Base-by-base conservation (phyloP, 768 basidiomycete species). In the Kwoniella heveanensis region DNA sequence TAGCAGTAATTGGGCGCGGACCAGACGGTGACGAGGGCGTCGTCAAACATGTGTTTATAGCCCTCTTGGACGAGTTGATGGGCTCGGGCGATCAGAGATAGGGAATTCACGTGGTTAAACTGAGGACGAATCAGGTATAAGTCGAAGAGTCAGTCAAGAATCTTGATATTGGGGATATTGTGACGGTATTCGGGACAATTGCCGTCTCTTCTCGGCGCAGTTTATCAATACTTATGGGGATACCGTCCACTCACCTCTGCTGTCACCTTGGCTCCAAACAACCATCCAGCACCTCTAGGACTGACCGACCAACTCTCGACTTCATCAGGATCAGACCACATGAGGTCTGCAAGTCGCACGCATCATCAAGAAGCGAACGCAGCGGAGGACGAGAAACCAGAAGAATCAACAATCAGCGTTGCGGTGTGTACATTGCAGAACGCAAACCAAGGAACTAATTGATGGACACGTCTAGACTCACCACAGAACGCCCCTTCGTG, bases 321-420 rank as follows among this genome's bases (percentile, higher is more conserved):
- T 47, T 95, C 91, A 74, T 97, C 93, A 0, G 94, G 94, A 79
- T 97, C 94, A 36, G 90, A 92, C 95, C 95, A 98, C 92, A 98
- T 96, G 13, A 98, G 85, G 77, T 97, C 92, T 92, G 50, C 26
- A 26, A 37, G 32, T 32, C 13, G 13, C 19, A 22, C 36, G 24
- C 15, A 37, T n/a, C 36, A 54, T 27, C 53, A 21, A n/a, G n/a
- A n/a, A n/a, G n/a, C n/a, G n/a, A n/a, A n/a, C n/a, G n/a, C n/a
- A n/a, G n/a, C n/a, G n/a, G n/a, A n/a, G n/a, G n/a, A n/a, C n/a
- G n/a, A n/a, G n/a, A n/a, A n/a, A n/a, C n/a, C n/a, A n/a, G n/a
- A n/a, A n/a, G n/a, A n/a, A n/a, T n/a, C n/a, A n/a, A n/a, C n/a
- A n/a, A n/a, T n/a, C n/a, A n/a, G n/a, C n/a, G n/a, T n/a, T n/a